phyloP scores from a whole-genome alignment of 208 protist genomes.

The Kentomonas sorsogonicus region DNA sequence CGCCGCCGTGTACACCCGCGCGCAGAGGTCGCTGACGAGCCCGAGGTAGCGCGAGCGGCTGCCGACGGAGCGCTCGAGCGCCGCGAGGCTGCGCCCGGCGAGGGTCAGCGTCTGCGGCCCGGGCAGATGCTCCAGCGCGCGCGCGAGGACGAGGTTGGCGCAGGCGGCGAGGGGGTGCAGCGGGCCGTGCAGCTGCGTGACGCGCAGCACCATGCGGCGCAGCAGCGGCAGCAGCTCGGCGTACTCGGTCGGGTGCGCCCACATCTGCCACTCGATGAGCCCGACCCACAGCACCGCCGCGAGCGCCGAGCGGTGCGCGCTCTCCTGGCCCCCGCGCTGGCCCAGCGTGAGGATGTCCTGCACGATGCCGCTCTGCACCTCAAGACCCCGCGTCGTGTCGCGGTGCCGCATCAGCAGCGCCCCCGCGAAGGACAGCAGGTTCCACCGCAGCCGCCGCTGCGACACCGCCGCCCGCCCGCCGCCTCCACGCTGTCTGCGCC shows the following conservation, averaged over 20 bases:
- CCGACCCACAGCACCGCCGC: conserved; percentile 35
- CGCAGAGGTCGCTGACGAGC: conserved; percentile 21
- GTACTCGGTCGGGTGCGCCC: conserved; percentile 20
- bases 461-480: conserved; percentile 13
- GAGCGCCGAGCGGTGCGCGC: conserved; percentile 27
- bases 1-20: conserved; percentile 13
- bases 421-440: conserved; percentile 33
- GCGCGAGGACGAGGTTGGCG: conserved; percentile 31
- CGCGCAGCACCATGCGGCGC: conserved; percentile 26
- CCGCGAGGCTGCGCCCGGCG: conserved; percentile 22
- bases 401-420: conserved; percentile 29
- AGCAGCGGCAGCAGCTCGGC: conserved; percentile 25
- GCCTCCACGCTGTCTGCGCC: conserved; percentile 10
- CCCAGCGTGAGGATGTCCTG: conserved; percentile 47
- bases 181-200: conserved; percentile 29
- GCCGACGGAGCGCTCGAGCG: conserved; percentile 22
- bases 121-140: conserved; percentile 16
- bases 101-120: conserved; percentile 27
- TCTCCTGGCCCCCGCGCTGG: conserved; percentile 33
- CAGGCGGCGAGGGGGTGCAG: conserved; percentile 39
- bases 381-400: conserved; percentile 24
- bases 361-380: conserved; percentile 30
- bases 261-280: conserved; percentile 28
- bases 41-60: conserved; percentile 26
- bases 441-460: conserved; percentile 45